Conservation (phyloP, 805 yeast species). For the Saturnispora quitensis region DNA sequence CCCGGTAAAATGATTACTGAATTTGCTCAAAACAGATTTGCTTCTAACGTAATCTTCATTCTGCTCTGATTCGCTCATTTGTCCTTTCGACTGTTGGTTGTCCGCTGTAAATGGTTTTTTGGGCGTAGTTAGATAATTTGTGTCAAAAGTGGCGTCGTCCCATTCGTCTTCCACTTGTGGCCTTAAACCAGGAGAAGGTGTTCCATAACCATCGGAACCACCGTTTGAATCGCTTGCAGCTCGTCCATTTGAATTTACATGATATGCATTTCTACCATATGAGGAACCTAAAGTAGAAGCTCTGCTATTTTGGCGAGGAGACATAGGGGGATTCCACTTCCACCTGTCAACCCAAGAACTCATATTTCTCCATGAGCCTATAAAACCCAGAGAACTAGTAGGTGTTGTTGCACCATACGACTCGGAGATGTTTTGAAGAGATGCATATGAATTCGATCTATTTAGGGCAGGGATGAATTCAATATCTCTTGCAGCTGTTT, state of each 20-base stretch:
- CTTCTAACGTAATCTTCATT: neutral
- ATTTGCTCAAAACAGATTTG: neutral
- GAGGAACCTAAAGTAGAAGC: conserved; percentile 9
- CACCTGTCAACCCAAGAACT: conserved; percentile 26
- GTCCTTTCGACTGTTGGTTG: conserved; percentile 1
- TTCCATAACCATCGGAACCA: neutral
- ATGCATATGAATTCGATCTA: conserved; percentile 27
- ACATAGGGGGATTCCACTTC: conserved; percentile 12
- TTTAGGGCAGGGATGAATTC: conserved; percentile 14
- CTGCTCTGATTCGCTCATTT: neutral
- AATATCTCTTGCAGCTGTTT: conserved; percentile 14
- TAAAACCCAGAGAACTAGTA: conserved; percentile 7
- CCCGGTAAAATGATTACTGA: neutral
- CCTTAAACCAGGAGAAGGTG: conserved; percentile 3
- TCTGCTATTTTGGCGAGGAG: conserved; percentile 6
- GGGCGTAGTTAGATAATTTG: neutral
- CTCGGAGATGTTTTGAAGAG: conserved; percentile 28
- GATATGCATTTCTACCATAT: conserved; percentile 7
- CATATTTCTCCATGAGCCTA: conserved; percentile 25
- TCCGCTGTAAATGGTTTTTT: neutral
- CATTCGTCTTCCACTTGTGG: conserved; percentile 3
- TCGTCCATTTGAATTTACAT: neutral
- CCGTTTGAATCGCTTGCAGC: neutral
- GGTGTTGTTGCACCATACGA: conserved; percentile 26
- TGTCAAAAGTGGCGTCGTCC: conserved; percentile 2